Evolutionary conservation across 306 rosid genomes (phyloP).

Genomic region (Acacia acuminata): DNA sequence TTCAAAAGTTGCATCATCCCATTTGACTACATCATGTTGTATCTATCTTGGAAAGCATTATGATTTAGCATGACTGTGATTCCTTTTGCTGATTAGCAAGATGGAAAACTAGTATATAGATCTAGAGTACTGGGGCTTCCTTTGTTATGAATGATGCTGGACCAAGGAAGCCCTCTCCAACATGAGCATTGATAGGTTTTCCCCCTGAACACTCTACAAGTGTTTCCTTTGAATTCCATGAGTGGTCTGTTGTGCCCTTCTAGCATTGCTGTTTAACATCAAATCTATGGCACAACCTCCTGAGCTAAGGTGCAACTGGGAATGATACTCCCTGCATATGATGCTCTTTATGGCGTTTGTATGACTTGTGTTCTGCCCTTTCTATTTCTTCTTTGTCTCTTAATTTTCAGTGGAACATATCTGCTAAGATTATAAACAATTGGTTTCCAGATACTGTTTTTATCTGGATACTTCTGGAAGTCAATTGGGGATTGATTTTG

Average conservation of each 20-base stretch:
- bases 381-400: neutral
- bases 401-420: neutral
- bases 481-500: too few species aligned
- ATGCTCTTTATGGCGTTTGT: neutral
- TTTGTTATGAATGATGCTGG: neutral
- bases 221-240: neutral
- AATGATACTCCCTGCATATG: neutral
- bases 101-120: constrained; percentile 9
- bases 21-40: constrained; percentile 17
- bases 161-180: constrained; percentile 1
- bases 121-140: neutral
- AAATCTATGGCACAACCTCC: constrained; percentile 15
- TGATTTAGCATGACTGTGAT: constrained; percentile 15
- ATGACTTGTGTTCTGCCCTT: neutral
- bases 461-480: too few species aligned
- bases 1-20: constrained; percentile 21
- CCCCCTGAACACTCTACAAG: neutral
- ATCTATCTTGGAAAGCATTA: constrained; percentile 7
- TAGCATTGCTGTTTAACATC: neutral
- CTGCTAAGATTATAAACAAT: neutral
- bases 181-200: neutral
- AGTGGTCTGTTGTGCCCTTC: constrained; percentile 3
- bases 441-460: too few species aligned
- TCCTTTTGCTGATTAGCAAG: constrained; percentile 16
- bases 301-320: constrained; percentile 20